A percentile compares a stretch with the other conserved stretches of the same genome.
Evolutionary conservation across 2,329 filamentous ascomycete species (phyloP).

Genomic region (Cryphonectria japonica): DNA sequence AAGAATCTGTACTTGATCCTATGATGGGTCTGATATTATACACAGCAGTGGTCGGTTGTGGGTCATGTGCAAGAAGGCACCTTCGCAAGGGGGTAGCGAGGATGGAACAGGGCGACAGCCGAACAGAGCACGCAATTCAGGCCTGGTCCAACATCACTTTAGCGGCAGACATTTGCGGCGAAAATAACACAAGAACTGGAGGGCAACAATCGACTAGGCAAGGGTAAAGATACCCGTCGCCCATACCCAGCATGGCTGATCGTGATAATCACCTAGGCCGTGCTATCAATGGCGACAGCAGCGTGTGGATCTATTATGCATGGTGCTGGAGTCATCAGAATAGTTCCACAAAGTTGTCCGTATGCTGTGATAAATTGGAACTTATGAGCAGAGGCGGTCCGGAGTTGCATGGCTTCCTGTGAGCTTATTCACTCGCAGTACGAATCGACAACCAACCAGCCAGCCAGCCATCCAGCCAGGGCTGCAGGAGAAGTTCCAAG

Average conservation of each 20-base stretch:
- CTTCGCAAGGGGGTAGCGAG: not conserved
- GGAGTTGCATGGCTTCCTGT: not conserved
- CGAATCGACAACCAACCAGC: not conserved
- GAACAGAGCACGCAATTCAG: conserved; percentile 24
- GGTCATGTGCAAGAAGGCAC: not conserved
- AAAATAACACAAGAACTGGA: not conserved
- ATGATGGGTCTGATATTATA: not conserved
- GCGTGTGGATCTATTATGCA: conserved; percentile 14
- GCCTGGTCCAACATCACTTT: conserved; percentile 25
- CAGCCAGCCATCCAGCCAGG: not conserved
- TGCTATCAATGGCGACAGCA: conserved; percentile 24
- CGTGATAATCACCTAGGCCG: not conserved
- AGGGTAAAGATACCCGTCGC: not conserved
- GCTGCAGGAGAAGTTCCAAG: not conserved
- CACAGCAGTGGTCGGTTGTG: not conserved
- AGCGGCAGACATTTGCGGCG: conserved; percentile 13
- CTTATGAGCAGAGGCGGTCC: not conserved
- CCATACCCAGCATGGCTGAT: not conserved
- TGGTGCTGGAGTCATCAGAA: not conserved
- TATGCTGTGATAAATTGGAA: not conserved
- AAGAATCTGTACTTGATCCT: not conserved
- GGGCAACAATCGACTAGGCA: not conserved
- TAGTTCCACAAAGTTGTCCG: not conserved
- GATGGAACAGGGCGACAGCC: not conserved
- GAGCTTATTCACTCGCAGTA: not conserved